These are phyloP conservation scores for Phytophthora tentaculata DNA, from an alignment of 352 stramenopile species.

Conservation along the genomic window DNA sequence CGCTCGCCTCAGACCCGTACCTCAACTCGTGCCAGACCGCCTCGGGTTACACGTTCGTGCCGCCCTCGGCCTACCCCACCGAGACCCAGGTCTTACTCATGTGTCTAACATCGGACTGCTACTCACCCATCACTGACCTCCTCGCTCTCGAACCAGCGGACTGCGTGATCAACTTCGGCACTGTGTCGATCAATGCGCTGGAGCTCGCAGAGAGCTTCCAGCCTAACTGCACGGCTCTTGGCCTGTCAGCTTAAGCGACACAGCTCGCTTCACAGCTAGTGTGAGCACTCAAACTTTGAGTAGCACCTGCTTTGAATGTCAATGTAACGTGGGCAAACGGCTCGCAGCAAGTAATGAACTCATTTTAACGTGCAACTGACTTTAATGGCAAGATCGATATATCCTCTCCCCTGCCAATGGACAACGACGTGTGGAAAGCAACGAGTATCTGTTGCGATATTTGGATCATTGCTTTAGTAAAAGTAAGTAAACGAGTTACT, in stretches of 20 bases:
- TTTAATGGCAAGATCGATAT: no score
- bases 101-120: constrained; percentile 43
- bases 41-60: constrained; percentile 45
- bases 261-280: constrained; percentile 17
- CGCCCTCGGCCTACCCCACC: constrained; percentile 40
- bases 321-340: no score
- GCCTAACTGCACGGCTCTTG: constrained; percentile 44
- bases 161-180: constrained; percentile 52
- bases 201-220: constrained; percentile 47
- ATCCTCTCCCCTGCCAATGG: no score
- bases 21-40: constrained; percentile 31
- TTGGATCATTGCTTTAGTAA: no score
- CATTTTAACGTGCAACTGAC: constrained; percentile 16
- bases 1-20: constrained; percentile 27
- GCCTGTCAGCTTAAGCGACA: constrained; percentile 27
- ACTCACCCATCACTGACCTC: constrained; percentile 41
- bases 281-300: constrained; percentile 3
- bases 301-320: constrained; percentile 8
- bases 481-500: no score
- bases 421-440: no score
- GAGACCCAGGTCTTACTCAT: constrained; percentile 41
- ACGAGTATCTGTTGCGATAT: no score
- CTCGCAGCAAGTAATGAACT: constrained; percentile 12
- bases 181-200: constrained; percentile 52
- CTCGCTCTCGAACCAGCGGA: constrained; percentile 42